phyloP scores from a whole-genome alignment of 805 yeast species.

The Hanseniaspora taiwanica region DNA sequence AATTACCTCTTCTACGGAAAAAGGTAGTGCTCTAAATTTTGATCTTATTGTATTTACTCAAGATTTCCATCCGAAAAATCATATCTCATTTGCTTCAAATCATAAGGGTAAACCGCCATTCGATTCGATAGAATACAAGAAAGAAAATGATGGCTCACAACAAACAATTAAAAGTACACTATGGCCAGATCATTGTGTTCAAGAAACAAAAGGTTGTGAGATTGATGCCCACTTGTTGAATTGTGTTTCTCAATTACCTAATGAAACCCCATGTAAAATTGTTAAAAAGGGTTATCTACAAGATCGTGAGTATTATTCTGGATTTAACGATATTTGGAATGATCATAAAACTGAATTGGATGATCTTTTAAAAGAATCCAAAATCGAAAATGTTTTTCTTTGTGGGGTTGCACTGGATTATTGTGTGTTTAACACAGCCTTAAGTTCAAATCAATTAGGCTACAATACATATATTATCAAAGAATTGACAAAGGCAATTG shows the following conservation, averaged over 20 bases:
- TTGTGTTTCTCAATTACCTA: no score
- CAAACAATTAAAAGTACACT: slow-evolving; percentile 24
- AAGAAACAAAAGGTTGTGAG: slow-evolving; percentile 51
- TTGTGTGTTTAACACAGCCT: slow-evolving; percentile 70
- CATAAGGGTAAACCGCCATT: slow-evolving; percentile 41
- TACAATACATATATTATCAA: slow-evolving; percentile 49
- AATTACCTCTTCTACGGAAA: no score
- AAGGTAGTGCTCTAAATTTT: slow-evolving; percentile 38
- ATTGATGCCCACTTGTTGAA: slow-evolving; percentile 38
- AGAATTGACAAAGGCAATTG: slow-evolving; percentile 44
- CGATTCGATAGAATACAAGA: slow-evolving; percentile 31
- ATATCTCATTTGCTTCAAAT: slow-evolving; percentile 68
- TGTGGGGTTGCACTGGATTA: slow-evolving; percentile 82
- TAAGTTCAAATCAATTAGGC: slow-evolving; percentile 51
- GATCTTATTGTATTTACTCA: slow-evolving; percentile 54
- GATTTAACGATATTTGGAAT: slow-evolving; percentile 72
- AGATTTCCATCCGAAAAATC: slow-evolving; percentile 82
- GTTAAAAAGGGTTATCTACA: slow-evolving; percentile 59
- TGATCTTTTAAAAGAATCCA: slow-evolving; percentile 29
- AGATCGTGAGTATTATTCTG: slow-evolving; percentile 79
- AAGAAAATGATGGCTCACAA: slow-evolving; percentile 26
- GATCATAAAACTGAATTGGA: slow-evolving; percentile 55
- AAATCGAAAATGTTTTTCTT: slow-evolving; percentile 48
- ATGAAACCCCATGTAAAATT: no score
- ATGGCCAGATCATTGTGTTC: slow-evolving; percentile 92